Base-by-base conservation (phyloP, 1,139 yeast species). In the Magnusiomyces tetraspermus region DNA sequence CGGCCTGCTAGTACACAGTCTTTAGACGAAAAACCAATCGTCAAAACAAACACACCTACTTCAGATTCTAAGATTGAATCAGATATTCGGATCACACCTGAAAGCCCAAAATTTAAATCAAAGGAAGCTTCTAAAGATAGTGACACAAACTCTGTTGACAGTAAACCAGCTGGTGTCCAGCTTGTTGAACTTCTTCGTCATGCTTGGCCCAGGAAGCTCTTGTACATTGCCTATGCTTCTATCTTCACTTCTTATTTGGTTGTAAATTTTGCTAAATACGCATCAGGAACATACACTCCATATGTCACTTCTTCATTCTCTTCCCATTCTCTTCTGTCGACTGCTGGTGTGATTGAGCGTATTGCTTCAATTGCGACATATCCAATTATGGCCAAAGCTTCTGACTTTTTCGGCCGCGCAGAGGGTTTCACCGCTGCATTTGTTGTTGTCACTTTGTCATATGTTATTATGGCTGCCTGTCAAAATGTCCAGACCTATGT, bases 191-290 rank as follows among this genome's bases (percentile, higher is more conserved):
- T 50, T 17, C 53, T 53, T n/a, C 48, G 51, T 30, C 31, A 49
- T 10, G 53, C 55, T 43, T 63, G 66, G 66, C 53, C 63, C 10
- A 59, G 57, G 36, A 45, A 51, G 22, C 55, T 59, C n/a, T 49
- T 63, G 28, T 55, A 57, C 48, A 53, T 58, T 26, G 65, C 65
- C 4, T 63, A 63, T 57, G 48, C 60, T 21, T 67, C 70, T 37
- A 60, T 74, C 36, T 58, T 72, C 42, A 59, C 73, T n/a, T 62
- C 71, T 51, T 67, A 76, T 4, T 71, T 74, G 66, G 71, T 68
- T 17, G 58, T 62, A 36, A 61, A 74, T 30, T 65, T 76, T 28
- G 76, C 74, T 44, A 61, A 65, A 30, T 66, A 70, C 43, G 71
- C 77, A 19, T 65, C 75, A 1, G 62, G 59, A 40, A 64, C 66